Evolutionary conservation across 306 rosid species (phyloP).

Genomic region (Arachis hypogaea): DNA sequence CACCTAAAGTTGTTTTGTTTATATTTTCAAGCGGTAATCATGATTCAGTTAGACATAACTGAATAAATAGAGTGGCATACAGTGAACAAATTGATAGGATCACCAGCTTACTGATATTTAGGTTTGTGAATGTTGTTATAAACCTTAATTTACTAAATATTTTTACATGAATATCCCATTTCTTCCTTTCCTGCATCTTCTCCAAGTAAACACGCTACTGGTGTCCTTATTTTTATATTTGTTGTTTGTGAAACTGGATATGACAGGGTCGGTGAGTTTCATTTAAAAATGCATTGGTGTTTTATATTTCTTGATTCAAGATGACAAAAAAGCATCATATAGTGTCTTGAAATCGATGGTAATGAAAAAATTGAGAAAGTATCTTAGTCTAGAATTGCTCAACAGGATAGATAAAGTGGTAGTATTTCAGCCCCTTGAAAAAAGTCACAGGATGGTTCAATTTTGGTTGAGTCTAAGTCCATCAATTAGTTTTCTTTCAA

Average conservation of each 20-base stretch:
- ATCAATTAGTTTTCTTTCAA: too few species aligned
- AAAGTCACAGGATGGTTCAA: conserved; percentile 73
- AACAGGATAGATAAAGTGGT: conserved; percentile 91
- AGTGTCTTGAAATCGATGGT: conserved; percentile 74
- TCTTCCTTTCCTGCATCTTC: too few species aligned
- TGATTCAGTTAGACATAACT: conserved; percentile 88
- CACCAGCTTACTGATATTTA: too few species aligned
- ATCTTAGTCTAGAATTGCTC: conserved; percentile 91
- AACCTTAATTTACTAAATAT: too few species aligned
- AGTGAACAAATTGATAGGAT: conserved; percentile 84
- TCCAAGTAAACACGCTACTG: neutral
- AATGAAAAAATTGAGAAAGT: conserved; percentile 76
- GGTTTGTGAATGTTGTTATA: too few species aligned
- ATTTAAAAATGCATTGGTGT: conserved; percentile 80
- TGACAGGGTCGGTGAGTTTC: conserved; percentile 86
- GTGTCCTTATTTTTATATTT: conserved; percentile 33
- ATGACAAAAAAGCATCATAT: conserved; percentile 64
- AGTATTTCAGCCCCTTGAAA: conserved; percentile 78
- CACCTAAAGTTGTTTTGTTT: neutral
- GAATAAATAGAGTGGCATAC: conserved; percentile 97
- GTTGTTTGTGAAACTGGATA: conserved; percentile 40
- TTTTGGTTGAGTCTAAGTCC: conserved; percentile 20
- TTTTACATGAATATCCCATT: too few species aligned
- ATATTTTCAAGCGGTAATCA: conserved; percentile 64
- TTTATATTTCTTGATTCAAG: conserved; percentile 18